Evolutionary conservation across 2,329 filamentous ascomycete genomes (phyloP).

Genomic region (Trichocomaceae sp.): DNA sequence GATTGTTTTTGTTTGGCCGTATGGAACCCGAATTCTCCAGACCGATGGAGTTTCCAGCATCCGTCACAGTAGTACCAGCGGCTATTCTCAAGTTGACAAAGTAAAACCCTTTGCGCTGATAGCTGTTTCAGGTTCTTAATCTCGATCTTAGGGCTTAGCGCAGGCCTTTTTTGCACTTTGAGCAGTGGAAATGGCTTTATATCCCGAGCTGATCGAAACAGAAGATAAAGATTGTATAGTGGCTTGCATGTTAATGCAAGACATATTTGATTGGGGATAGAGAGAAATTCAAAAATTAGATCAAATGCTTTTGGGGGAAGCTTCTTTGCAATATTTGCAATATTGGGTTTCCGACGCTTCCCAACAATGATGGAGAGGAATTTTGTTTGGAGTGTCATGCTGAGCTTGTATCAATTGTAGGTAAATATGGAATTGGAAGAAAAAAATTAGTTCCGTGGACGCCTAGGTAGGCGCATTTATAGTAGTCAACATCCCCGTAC

Average conservation of each 20-base stretch:
- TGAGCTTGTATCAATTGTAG: neutral
- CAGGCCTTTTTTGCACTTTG: neutral
- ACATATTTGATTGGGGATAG: neutral
- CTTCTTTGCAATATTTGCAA: neutral
- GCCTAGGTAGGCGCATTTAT: no score
- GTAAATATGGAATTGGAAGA: neutral
- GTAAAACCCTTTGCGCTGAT: neutral
- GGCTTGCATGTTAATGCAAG: neutral
- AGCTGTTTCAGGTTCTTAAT: neutral
- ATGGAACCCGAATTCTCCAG: no score
- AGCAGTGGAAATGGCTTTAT: neutral
- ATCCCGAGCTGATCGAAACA: neutral
- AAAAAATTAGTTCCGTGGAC: no score
- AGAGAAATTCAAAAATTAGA: neutral
- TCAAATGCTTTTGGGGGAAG: neutral
- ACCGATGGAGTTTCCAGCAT: neutral
- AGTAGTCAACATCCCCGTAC: no score
- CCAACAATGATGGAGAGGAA: neutral
- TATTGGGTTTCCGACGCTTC: neutral
- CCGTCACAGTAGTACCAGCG: neutral
- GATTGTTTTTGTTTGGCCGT: no score
- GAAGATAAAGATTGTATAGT: neutral
- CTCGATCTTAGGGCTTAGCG: neutral
- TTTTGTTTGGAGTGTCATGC: neutral
- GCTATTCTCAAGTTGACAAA: neutral